These are phyloP conservation scores for Lachnellula hyalina DNA, from an alignment of 2,329 filamentous ascomycete species.

Conservation along the genomic window DNA sequence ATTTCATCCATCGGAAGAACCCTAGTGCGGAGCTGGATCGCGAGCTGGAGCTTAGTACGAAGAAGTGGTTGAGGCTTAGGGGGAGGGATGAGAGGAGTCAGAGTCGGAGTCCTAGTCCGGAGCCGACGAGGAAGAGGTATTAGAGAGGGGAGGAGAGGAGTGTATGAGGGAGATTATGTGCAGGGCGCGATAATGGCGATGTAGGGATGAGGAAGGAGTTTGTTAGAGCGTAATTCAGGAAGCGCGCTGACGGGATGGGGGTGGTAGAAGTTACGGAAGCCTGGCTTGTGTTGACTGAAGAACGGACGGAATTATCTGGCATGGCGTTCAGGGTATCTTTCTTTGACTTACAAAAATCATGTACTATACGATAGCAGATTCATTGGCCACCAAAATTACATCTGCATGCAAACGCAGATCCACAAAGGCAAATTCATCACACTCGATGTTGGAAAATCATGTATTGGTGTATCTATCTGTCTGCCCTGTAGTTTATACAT, in stretches of 20 bases:
- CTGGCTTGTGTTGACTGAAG: not conserved
- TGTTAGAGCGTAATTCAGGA: too few species aligned
- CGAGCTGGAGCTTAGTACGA: slow-evolving; percentile 81
- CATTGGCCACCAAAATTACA: too few species aligned
- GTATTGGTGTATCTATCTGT: slow-evolving; percentile 8
- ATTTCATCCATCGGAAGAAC: slow-evolving; percentile 98
- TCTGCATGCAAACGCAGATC: too few species aligned
- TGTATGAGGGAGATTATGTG: not conserved
- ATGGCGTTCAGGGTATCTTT: slow-evolving; percentile 11
- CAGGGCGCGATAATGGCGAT: too few species aligned
- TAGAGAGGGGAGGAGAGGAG: slow-evolving; percentile 29
- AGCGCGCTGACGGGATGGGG: too few species aligned
- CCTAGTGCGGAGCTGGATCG: slow-evolving; percentile 81
- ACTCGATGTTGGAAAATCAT: not conserved
- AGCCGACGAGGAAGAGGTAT: slow-evolving; percentile 69
- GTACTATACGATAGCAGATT: too few species aligned
- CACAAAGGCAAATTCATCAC: not conserved
- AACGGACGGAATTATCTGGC: slow-evolving; percentile 9
- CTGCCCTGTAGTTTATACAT: not conserved
- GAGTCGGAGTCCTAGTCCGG: slow-evolving; percentile 78
- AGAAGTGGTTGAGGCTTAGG: slow-evolving; percentile 89
- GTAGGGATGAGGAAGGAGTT: too few species aligned
- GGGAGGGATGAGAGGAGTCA: slow-evolving; percentile 80
- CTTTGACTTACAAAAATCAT: not conserved
- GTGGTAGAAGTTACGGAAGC: not conserved